Conservation (phyloP, 441 rosid species). For the Mallotus japonicus region DNA sequence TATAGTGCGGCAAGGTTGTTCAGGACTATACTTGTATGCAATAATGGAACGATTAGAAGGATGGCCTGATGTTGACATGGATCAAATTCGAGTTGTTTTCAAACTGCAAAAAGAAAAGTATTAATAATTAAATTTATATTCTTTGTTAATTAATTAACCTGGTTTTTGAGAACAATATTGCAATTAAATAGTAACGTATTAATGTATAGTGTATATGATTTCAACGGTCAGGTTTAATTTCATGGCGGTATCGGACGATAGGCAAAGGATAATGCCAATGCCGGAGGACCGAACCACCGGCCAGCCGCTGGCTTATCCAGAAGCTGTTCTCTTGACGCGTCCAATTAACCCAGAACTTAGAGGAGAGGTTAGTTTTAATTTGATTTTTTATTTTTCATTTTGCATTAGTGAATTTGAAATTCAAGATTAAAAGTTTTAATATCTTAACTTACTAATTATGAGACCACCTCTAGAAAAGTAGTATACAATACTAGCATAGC, state of each 20-base stretch:
- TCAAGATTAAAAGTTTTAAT: too few species aligned
- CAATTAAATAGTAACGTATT: too few species aligned
- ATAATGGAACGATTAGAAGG: constrained; percentile 56
- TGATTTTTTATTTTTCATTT: too few species aligned
- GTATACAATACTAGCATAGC: too few species aligned
- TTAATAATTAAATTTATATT: background rate
- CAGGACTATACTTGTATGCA: constrained; percentile 65
- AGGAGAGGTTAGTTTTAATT: constrained; percentile 48
- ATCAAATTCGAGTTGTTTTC: constrained; percentile 61
- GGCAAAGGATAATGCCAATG: constrained; percentile 66
- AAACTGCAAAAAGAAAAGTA: constrained; percentile 47
- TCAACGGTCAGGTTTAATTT: constrained; percentile 33
- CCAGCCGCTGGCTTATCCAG: constrained; percentile 49
- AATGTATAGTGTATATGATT: too few species aligned
- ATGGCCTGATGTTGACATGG: constrained; percentile 73
- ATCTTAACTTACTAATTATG: too few species aligned
- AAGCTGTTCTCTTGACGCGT: constrained; percentile 74
- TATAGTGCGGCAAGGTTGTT: constrained; percentile 44
- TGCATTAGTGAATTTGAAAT: too few species aligned
- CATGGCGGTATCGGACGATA: constrained; percentile 56
- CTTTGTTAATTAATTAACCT: background rate
- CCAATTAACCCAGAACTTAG: constrained; percentile 52
- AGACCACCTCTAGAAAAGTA: too few species aligned
- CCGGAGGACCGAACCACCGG: constrained; percentile 48
- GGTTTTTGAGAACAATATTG: background rate